Base-by-base conservation (phyloP, 139 green algal species). In the Yamagishiella unicocca region DNA sequence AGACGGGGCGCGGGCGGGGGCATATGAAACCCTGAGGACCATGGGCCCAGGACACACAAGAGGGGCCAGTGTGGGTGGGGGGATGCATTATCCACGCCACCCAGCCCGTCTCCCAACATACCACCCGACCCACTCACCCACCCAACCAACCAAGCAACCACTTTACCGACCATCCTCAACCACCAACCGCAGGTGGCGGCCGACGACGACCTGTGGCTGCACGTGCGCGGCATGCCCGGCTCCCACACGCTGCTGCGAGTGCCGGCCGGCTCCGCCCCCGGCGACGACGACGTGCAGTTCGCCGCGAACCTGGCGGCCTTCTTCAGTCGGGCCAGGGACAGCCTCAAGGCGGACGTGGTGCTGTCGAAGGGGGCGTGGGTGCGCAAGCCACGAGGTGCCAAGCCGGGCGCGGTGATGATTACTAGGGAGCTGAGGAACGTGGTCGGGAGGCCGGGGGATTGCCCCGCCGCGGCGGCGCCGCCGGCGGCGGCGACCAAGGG, bases 141-240 rank as follows among this genome's bases (percentile, higher is more conserved):
- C n/a, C n/a, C n/a, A n/a, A n/a, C n/a, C n/a, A n/a, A n/a, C n/a
- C n/a, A n/a, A n/a, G n/a, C n/a, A n/a, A n/a, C n/a, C n/a, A n/a
- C n/a, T n/a, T n/a, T n/a, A n/a, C n/a, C n/a, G n/a, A n/a, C n/a
- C n/a, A n/a, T n/a, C n/a, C n/a, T n/a, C n/a, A n/a, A n/a, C n/a
- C n/a, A n/a, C n/a, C n/a, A 19, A 12, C 10, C 45, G 19, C 58
- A 84, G 77, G 82, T 97, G 27, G 95, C 95, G 2, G 87, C 94
- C 33, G 58, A 80, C 10, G 77, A 89, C 10, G 96, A 98, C 80
- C 64, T 98, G 29, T 98, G 96, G 96, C 94, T 98, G 91, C 96
- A 98, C 87, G 95, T 95, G 21, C 77, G 96, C 4, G 94, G 95
- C 58, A 73, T 95, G 58, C 95, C 96, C 37, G 94, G 94, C 43